A percentile compares a stretch with the other conserved stretches of the same genome.
Evolutionary conservation across 768 basidiomycete genomes (phyloP).

Genomic region (Hemileccinum rubropunctum): DNA sequence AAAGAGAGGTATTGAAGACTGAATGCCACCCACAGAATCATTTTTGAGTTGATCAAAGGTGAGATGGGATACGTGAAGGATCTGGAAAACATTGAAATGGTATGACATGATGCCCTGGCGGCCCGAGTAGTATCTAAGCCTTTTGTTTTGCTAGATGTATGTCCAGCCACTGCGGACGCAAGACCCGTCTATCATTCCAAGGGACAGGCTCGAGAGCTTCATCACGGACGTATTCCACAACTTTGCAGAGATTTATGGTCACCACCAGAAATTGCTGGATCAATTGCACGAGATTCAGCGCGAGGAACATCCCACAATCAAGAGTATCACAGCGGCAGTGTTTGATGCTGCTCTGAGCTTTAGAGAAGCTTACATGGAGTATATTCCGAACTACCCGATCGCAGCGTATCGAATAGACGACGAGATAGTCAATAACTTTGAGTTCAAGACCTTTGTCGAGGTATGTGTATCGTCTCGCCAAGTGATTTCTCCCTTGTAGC

Average conservation of each 20-base stretch:
- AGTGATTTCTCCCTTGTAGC: neutral
- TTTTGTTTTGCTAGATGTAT: slow-evolving; percentile 59
- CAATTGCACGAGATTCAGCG: slow-evolving; percentile 83
- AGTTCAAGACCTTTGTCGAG: slow-evolving; percentile 82
- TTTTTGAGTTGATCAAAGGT: slow-evolving; percentile 92
- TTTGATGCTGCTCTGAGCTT: slow-evolving; percentile 91
- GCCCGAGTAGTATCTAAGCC: neutral
- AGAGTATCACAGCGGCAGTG: slow-evolving; percentile 77
- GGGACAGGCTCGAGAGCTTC: slow-evolving; percentile 70
- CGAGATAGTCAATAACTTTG: slow-evolving; percentile 76
- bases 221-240: slow-evolving; percentile 90
- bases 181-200: slow-evolving; percentile 75
- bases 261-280: slow-evolving; percentile 76
- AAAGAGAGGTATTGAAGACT: neutral
- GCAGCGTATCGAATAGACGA: slow-evolving; percentile 86
- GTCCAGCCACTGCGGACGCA: slow-evolving; percentile 68
- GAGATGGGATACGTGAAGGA: slow-evolving; percentile 96
- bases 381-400: slow-evolving; percentile 90
- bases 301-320: slow-evolving; percentile 80
- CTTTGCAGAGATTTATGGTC: slow-evolving; percentile 66
- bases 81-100: slow-evolving; percentile 79
- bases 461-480: slow-evolving; percentile 38
- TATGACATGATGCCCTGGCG: slow-evolving; percentile 33
- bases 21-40: slow-evolving; percentile 52
- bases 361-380: slow-evolving; percentile 89